Evolutionary conservation across 345 rosid species (phyloP), one percentile per base, ranked within the genome.

Genomic region (Sisymbrium altissimum): DNA sequence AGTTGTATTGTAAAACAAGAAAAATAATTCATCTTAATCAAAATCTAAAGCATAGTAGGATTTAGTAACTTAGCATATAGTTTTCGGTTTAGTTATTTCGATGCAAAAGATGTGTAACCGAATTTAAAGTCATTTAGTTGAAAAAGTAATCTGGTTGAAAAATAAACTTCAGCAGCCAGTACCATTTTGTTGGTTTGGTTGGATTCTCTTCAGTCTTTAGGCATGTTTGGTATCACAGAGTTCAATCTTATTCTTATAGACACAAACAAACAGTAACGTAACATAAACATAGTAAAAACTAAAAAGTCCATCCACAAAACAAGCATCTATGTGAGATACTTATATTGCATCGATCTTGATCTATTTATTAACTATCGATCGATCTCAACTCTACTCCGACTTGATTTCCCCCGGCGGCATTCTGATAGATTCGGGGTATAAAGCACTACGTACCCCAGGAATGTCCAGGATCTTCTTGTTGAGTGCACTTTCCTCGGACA

Each of bases 381-480:
- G 0, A 67, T 55, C 50, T 30, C 29, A n/a, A 33, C 68, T 44
- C 70, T 71, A 68, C 27, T 81, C 76, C 15, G 69, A 45, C 75
- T 84, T 84, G 8, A 69, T 56, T n/a, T 79, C 78, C 0, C n/a
- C n/a, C n/a, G n/a, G n/a, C n/a, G 75, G 66, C 0, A 74, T 27
- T n/a, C 64, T 70, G 39, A 79, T 76, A 14, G 80, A 65, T 9
- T 70, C 62, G 0, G 87, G 87, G 36, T 82, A 82, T 25, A 85
- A 30, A 61, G 36, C 58, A 21, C n/a, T 53, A 65, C 82, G 80
- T 35, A 78, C 62, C 48, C 84, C 84, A 48, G 81, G 83, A 44
- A 78, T 56, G 61, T 83, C 85, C 56, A 83, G 0, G 23, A 85
- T 18, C 68, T 27, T 81, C 78, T 78, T 76, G 74, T 74, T 82